These are phyloP conservation scores for Fusarium guadeloupense DNA, from an alignment of 2,329 filamentous ascomycete species.

Conservation along the genomic window DNA sequence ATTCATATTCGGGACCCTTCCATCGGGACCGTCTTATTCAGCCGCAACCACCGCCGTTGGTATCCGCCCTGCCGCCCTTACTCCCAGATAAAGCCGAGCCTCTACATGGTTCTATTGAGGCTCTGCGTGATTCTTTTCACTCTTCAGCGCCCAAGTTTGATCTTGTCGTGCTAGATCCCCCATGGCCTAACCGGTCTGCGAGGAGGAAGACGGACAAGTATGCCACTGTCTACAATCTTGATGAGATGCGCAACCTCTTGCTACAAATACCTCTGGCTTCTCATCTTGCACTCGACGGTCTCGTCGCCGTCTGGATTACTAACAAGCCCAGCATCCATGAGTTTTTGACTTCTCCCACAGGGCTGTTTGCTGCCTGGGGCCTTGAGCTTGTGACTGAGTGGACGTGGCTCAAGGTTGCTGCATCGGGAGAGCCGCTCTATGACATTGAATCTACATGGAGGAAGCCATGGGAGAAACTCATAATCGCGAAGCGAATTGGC, in stretches of 20 bases:
- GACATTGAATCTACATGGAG: slow-evolving; percentile 69
- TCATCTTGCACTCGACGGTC: slow-evolving; percentile 61
- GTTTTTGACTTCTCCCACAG: slow-evolving; percentile 60
- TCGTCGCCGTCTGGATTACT: slow-evolving; percentile 81
- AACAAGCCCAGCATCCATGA: slow-evolving; percentile 71
- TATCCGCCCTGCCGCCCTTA: slow-evolving; percentile 27
- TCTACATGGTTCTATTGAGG: slow-evolving; percentile 60
- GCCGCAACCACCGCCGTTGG: slow-evolving; percentile 10
- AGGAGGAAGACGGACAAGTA: slow-evolving; percentile 65
- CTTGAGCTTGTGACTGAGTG: slow-evolving; percentile 74
- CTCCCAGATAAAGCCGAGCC: slow-evolving; percentile 56
- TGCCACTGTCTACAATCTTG: slow-evolving; percentile 55
- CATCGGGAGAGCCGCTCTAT: slow-evolving; percentile 70
- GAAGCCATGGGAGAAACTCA: slow-evolving; percentile 79
- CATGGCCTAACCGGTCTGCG: slow-evolving; percentile 83
- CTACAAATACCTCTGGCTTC: slow-evolving; percentile 64
- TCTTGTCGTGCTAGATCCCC: slow-evolving; percentile 77
- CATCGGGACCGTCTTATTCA: slow-evolving; percentile 53
- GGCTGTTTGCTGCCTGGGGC: slow-evolving; percentile 73
- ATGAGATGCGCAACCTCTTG: slow-evolving; percentile 61
- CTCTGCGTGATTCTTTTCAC: slow-evolving; percentile 53
- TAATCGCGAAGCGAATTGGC: slow-evolving; percentile 64
- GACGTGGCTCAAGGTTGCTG: slow-evolving; percentile 81
- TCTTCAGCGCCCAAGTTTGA: slow-evolving; percentile 65
- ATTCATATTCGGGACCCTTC: slow-evolving; percentile 55